Evolutionary conservation across 73 alveolate genomes (phyloP), one percentile per base, ranked within the genome.

Genomic region (Paramecium tetraurelia): DNA sequence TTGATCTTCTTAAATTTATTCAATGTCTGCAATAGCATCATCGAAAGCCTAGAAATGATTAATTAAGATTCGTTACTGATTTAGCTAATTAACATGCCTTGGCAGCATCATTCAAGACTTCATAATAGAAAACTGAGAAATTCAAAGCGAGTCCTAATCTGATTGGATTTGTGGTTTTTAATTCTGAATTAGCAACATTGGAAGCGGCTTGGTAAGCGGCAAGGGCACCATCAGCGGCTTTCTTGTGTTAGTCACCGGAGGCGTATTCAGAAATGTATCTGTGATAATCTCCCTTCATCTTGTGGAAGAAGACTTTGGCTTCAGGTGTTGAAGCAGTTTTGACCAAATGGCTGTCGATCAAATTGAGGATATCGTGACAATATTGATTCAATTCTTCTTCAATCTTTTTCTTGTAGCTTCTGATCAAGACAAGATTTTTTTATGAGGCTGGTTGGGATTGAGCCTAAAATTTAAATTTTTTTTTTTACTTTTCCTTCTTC

Each of bases 101-200:
- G 77, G 86, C 92, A 85, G 93, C 95, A 90, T 97, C 98, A 53
- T 95, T 93, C 93, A 94, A 70, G 31, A 97, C 98, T 93, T 97
- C 99, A 92, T 96, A 97, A 92, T 97, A 95, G 93, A 97, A 97
- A 59, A 97, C 99, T 24, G 99, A 96, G 90, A 96, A 96, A 92
- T 96, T 97, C 27, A 97, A 96, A 46, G 98, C 98, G 36, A 97
- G 89, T 44, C 98, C 98, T 22, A 97, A 86, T 58, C 97, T 94
- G 86, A 97, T 96, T 53, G 99, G 98, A 92, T 96, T 96, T 89
- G 94, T 94, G 53, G 98, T 95, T 48, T 93, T 92, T 31, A 96
- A 83, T 68, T 92, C 95, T 85, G 94, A 92, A 48, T 96, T 68
- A 76, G 98, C 94, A 86, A 94, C 93, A 59, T 85, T 71, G 89